Evolutionary conservation across 2,329 filamentous ascomycete species (phyloP), one percentile per base, ranked within the genome.

Genomic region (Cladosporium sp.): DNA sequence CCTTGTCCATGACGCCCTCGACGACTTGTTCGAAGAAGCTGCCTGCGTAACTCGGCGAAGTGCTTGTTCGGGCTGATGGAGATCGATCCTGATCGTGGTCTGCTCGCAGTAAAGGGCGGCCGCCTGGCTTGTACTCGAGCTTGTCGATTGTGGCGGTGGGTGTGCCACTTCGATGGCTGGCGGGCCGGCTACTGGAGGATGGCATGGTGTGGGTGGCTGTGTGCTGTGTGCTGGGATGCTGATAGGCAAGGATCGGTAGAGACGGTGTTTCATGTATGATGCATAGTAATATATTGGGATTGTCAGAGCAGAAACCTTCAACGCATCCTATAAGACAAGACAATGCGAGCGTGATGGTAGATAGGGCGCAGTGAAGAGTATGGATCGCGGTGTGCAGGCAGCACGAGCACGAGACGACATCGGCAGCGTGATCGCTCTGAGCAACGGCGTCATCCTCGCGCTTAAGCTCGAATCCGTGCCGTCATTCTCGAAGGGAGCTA

Each of bases 11-110:
- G 64, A 86, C 83, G 63, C 81, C 83, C 55, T 82, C 80, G 28
- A 83, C 83, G 10, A 86, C 81, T 65, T 85, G 78, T 58, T 77
- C 82, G 68, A 86, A 80, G 67, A 87, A 81, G 70, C 74, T 78
- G 59, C 78, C 78, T 51, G 77, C 76, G 68, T 76, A 75, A 66
- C 76, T 78, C 57, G 69, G 75, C 58, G 74, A 71, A 17, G 47
- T 48, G 59, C 74, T 77, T 36, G 66, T 69, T 50, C 67, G 64
- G 15, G 69, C 66, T 28, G 64, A 61, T 47, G 62, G 66, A 34
- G 52, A 55, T 13, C 50, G n/a, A 63, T 66, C 66, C 20, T 65
- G 66, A 40, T 71, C 66, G 52, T 67, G 66, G 60, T 71, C 67
- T 60, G 67, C 63, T 36, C 68, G 68, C 10, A 78, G 71, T 17